Percentiles rank a stretch among this genome's conserved stretches.
phyloP scores from a whole-genome alignment of 352 stramenopile species.

The Pythium apleroticum region DNA sequence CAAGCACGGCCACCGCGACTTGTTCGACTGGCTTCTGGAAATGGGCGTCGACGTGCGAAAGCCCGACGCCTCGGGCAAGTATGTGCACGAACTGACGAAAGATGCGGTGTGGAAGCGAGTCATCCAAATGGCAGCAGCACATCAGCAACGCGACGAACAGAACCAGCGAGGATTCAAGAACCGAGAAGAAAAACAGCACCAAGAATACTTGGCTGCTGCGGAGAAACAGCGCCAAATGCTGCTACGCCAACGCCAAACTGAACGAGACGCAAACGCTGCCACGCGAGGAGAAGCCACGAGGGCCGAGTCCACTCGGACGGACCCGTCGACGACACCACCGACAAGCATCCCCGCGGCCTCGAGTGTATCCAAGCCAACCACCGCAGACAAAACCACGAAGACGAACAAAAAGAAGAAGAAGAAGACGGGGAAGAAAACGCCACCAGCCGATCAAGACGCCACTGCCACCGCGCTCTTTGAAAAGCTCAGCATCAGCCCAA shows the following conservation, averaged over 20 bases:
- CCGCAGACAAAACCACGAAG: background rate
- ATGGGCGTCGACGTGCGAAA: conserved; percentile 3
- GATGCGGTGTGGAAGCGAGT: conserved; percentile 11
- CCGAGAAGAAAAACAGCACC: background rate
- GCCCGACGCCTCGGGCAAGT: conserved; percentile 9
- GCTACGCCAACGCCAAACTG: background rate
- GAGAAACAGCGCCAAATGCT: background rate
- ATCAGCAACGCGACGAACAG: background rate
- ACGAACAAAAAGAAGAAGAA: background rate
- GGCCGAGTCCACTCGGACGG: background rate
- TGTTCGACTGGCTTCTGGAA: conserved; percentile 6
- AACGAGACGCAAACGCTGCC: background rate
- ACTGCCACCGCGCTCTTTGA: background rate
- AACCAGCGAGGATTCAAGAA: background rate
- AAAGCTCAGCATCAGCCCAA: background rate
- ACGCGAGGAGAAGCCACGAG: background rate
- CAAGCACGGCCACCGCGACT: background rate
- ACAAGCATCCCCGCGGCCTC: background rate
- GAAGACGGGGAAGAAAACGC: background rate
- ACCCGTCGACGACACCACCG: too few relatives aligned
- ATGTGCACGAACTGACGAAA: conserved; percentile 13
- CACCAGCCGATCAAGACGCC: background rate
- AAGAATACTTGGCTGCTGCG: background rate
- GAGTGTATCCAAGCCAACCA: background rate
- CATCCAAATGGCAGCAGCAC: background rate